phyloP scores from a whole-genome alignment of 139 green algal species.

The Chara braunii region DNA sequence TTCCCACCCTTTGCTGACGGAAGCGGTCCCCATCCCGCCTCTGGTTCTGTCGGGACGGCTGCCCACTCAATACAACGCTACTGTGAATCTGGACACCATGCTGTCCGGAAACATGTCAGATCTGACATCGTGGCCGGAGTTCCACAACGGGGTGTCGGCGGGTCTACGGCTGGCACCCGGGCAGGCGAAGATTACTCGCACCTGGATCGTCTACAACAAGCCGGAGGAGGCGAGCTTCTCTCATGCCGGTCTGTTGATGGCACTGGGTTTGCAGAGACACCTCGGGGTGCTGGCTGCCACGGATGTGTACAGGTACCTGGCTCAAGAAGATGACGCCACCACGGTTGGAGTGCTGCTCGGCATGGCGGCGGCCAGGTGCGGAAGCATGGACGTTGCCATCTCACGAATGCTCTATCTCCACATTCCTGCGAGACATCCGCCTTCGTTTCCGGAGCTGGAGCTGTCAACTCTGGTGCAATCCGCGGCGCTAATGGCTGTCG shows the following conservation, averaged over 20 bases:
- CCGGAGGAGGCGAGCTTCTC: constrained; percentile 61
- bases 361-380: constrained; percentile 55
- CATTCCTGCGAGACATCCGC: constrained; percentile 74
- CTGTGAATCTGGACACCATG: constrained; percentile 26
- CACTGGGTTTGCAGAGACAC: constrained; percentile 72
- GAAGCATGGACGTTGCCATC: constrained; percentile 60
- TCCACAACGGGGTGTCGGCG: constrained; percentile 87
- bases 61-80: constrained; percentile 53
- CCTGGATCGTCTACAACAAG: constrained; percentile 75
- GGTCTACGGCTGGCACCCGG: constrained; percentile 56
- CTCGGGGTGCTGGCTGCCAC: constrained; percentile 38
- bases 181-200: constrained; percentile 52
- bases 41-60: constrained; percentile 67
- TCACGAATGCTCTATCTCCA: constrained; percentile 84
- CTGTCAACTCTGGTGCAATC: constrained; percentile 70
- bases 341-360: constrained; percentile 80
- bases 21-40: constrained; percentile 61
- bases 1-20: constrained; percentile 55
- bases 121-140: constrained; percentile 78
- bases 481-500: constrained; percentile 72
- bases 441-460: constrained; percentile 84
- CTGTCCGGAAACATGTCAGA: constrained; percentile 16
- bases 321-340: constrained; percentile 61
- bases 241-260: constrained; percentile 74
- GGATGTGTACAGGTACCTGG: constrained; percentile 50